Evolutionary conservation across 164 flowering plant species (phyloP).

Genomic region (Chloranthus sessilifolius): DNA sequence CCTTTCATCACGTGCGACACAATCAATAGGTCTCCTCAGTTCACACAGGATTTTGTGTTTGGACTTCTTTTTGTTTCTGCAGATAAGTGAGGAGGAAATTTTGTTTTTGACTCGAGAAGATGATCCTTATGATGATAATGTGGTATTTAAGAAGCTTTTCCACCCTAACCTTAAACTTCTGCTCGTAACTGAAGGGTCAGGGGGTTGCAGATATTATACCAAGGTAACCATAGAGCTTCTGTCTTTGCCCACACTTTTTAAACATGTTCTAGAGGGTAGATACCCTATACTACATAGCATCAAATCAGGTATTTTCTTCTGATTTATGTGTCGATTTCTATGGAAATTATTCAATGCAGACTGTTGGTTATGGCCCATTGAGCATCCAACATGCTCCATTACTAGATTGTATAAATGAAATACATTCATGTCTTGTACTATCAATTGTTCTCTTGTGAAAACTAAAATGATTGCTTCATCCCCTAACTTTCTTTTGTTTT

Average conservation of each 20-base stretch:
- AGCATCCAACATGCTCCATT: not conserved
- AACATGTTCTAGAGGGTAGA: not conserved
- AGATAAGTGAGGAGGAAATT: constrained; percentile 74
- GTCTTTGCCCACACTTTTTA: not conserved
- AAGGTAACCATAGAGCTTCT: constrained; percentile 31
- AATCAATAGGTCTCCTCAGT: not conserved
- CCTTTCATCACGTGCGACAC: not conserved
- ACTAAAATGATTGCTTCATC: too few species aligned
- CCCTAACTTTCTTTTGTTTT: too few species aligned
- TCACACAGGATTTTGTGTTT: not conserved
- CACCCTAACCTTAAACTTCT: constrained; percentile 66
- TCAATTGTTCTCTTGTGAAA: not conserved
- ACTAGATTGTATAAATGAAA: too few species aligned
- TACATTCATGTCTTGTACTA: not conserved
- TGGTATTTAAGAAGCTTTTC: constrained; percentile 60
- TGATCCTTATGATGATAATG: constrained; percentile 66
- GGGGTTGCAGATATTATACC: constrained; percentile 78
- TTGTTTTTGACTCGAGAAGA: constrained; percentile 60
- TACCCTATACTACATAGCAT: too few species aligned
- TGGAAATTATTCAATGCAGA: constrained; percentile 2
- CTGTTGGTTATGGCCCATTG: not conserved
- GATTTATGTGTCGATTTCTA: too few species aligned
- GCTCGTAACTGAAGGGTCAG: constrained; percentile 61
- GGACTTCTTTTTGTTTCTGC: constrained; percentile 14
- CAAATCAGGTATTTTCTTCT: too few species aligned